A percentile compares a stretch with the other conserved stretches of the same genome.
These are phyloP conservation scores for Tuber umbilicatum DNA, from an alignment of 495 filamentous ascomycete genomes.

Conservation along the genomic window DNA sequence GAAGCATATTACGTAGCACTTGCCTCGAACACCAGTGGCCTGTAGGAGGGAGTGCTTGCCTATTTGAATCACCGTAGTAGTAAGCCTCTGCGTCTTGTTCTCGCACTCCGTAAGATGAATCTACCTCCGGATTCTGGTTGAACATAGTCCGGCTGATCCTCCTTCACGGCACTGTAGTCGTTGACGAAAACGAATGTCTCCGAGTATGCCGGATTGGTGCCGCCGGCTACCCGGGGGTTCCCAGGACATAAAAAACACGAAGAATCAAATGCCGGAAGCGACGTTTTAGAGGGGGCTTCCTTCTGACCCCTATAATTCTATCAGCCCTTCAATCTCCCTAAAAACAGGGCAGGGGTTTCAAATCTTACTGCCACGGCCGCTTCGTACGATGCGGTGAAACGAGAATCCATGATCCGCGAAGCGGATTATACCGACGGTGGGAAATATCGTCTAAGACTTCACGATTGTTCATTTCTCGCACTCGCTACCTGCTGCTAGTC, in stretches of 20 bases:
- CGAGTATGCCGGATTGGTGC: slow-evolving; percentile 77
- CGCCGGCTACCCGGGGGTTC: slow-evolving; percentile 85
- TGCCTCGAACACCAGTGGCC: slow-evolving; percentile 81
- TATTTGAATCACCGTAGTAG: neutral
- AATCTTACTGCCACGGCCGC: slow-evolving; percentile 92
- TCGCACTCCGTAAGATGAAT: slow-evolving; percentile 41
- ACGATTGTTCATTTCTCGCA: neutral
- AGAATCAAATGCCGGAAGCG: slow-evolving; percentile 72
- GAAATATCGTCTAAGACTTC: slow-evolving; percentile 90
- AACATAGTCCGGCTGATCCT: slow-evolving; percentile 69
- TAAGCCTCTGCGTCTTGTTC: slow-evolving; percentile 26
- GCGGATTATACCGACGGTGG: slow-evolving; percentile 86
- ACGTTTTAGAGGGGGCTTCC: slow-evolving; percentile 70
- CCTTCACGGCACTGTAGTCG: slow-evolving; percentile 95
- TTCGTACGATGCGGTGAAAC: slow-evolving; percentile 95
- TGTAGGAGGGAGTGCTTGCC: slow-evolving; percentile 62
- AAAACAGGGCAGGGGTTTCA: neutral
- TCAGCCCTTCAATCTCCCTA: neutral
- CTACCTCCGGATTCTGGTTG: slow-evolving; percentile 45
- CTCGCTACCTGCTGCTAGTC: neutral
- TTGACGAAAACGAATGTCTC: slow-evolving; percentile 93
- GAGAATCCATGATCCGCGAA: slow-evolving; percentile 81
- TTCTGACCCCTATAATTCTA: slow-evolving; percentile 66
- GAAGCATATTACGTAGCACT: slow-evolving; percentile 97
- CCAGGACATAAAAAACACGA: slow-evolving; percentile 94